Percentiles rank a stretch among this genome's conserved stretches.
Evolutionary conservation across 352 stramenopile species (phyloP).

Genomic region (Phytophthora pini): DNA sequence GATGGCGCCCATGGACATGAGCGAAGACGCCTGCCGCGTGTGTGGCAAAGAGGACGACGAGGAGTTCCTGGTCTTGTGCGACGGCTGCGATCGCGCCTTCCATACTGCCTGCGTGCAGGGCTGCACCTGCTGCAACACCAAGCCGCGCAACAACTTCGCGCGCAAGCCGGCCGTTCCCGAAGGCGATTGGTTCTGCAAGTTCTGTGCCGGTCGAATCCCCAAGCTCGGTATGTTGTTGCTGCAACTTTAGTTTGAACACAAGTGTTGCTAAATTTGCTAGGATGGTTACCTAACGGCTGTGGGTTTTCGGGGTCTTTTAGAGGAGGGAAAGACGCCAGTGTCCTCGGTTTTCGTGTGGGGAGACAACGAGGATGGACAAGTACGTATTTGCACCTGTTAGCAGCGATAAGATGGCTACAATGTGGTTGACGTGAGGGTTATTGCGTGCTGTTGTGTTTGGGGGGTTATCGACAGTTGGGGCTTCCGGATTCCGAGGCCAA

Average conservation of each 20-base stretch:
- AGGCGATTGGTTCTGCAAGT: slow-evolving; percentile 90
- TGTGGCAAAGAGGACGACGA: slow-evolving; percentile 80
- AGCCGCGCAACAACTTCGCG: slow-evolving; percentile 81
- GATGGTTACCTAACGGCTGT: slow-evolving; percentile 18
- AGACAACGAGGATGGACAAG: slow-evolving; percentile 85
- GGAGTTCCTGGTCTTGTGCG: slow-evolving; percentile 81
- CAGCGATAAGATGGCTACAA: slow-evolving; percentile 17
- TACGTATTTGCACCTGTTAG: slow-evolving; percentile 32
- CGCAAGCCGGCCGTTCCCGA: slow-evolving; percentile 79
- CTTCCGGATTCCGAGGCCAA: slow-evolving; percentile 55
- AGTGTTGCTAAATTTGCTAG: not conserved
- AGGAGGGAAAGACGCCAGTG: slow-evolving; percentile 44
- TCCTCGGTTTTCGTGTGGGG: slow-evolving; percentile 77
- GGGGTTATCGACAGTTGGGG: slow-evolving; percentile 46
- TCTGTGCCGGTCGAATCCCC: slow-evolving; percentile 71
- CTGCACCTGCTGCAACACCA: slow-evolving; percentile 80
- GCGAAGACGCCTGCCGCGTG: slow-evolving; percentile 80
- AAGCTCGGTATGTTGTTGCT: slow-evolving; percentile 43
- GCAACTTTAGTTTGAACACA: not conserved
- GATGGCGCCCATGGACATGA: slow-evolving; percentile 49
- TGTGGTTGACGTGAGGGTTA: not conserved
- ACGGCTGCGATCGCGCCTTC: slow-evolving; percentile 80
- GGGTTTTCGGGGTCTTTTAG: slow-evolving; percentile 22
- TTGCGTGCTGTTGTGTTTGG: slow-evolving; percentile 1
- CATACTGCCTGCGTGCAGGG: slow-evolving; percentile 78